Evolutionary conservation across 179 eudicot genomes (phyloP).

Genomic region (Actinidia chinensis): DNA sequence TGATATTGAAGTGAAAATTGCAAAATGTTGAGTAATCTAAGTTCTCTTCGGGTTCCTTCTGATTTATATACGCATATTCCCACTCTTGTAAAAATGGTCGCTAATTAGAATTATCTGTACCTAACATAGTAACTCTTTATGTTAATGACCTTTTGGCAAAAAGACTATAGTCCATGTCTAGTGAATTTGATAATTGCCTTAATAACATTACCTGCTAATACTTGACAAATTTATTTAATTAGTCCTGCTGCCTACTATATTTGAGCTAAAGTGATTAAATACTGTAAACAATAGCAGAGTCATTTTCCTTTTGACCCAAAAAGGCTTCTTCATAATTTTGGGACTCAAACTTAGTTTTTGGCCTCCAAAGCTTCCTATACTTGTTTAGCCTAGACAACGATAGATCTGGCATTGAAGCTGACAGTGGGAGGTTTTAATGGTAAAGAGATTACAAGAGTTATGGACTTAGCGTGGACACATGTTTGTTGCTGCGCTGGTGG

Average conservation of each 20-base stretch:
- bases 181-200: constrained; percentile 1
- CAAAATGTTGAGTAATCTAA: neutral
- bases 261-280: neutral
- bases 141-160: neutral
- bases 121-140: neutral
- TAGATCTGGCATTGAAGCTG: neutral
- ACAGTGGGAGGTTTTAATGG: too few species aligned
- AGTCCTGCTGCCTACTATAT: neutral
- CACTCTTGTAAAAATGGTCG: neutral
- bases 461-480: too few species aligned
- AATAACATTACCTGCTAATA: neutral
- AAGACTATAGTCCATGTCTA: neutral
- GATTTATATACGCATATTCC: neutral
- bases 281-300: neutral
- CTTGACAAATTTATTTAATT: neutral
- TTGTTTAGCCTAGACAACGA: neutral
- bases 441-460: too few species aligned
- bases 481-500: too few species aligned
- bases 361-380: neutral
- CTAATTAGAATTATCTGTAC: neutral
- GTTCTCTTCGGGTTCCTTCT: neutral
- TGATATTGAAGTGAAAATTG: neutral
- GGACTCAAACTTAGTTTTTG: neutral
- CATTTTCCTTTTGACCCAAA: neutral
- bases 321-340: neutral